These are phyloP conservation scores for Ogataea wickerhamii DNA, from an alignment of 805 yeast genomes.

Conservation along the genomic window DNA sequence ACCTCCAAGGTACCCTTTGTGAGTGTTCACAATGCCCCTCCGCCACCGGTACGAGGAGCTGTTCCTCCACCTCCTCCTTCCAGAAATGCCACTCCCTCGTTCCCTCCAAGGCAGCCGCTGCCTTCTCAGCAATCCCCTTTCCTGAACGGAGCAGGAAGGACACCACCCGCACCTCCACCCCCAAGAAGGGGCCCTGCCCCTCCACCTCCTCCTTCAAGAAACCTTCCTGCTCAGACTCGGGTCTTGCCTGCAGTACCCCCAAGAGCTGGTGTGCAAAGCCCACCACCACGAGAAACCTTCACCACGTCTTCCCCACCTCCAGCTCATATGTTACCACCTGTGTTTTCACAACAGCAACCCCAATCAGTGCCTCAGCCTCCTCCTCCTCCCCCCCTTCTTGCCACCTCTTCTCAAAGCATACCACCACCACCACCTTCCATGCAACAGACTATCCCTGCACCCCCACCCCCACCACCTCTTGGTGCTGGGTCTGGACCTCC, in stretches of 20 bases:
- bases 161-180: conserved; percentile 36
- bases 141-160: conserved; percentile 14
- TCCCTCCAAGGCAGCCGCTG: conserved; percentile 25
- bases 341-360: conserved; percentile 11
- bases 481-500: conserved; percentile 19
- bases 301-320: background rate
- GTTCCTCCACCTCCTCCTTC: conserved; percentile 31
- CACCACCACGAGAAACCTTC: background rate
- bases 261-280: conserved; percentile 1
- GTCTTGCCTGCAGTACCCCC: conserved; percentile 17
- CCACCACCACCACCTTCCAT: conserved; percentile 30
- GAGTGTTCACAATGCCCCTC: conserved; percentile 14
- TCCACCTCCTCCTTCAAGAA: conserved; percentile 44
- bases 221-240: conserved; percentile 4
- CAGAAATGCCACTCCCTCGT: conserved; percentile 35
- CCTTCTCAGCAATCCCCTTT: conserved; percentile 10
- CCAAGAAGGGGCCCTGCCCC: conserved; percentile 37
- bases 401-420: conserved; percentile 21
- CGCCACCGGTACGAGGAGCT: conserved; percentile 24
- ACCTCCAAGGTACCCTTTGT: background rate
- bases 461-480: conserved; percentile 18
- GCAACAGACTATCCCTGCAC: conserved; percentile 29
- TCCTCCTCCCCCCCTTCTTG: conserved; percentile 21
- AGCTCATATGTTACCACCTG: background rate
- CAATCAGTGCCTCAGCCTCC: conserved; percentile 14